These are phyloP conservation scores for Leccinum variabile DNA, from an alignment of 1,284 basidiomycete species.

Conservation along the genomic window DNA sequence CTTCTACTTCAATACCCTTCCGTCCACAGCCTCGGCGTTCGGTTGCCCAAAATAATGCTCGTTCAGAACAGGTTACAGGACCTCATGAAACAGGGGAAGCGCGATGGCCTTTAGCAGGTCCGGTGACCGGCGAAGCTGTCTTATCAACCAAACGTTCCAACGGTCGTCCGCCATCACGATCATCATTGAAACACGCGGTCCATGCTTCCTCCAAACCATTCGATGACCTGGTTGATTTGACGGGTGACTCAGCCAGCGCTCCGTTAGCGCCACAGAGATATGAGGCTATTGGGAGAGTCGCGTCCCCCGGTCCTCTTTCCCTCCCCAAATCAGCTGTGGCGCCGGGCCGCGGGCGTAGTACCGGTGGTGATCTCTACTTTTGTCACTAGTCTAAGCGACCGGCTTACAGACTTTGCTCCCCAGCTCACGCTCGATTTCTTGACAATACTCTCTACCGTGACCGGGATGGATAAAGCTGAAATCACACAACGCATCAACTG, in stretches of 20 bases:
- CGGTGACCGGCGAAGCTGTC: constrained; percentile 16
- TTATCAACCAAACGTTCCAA: constrained; percentile 25
- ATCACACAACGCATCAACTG: too few relatives aligned
- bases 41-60: constrained; percentile 23
- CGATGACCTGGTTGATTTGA: constrained; percentile 27
- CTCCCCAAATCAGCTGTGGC: constrained; percentile 35
- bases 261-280: constrained; percentile 41
- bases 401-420: constrained; percentile 70
- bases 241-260: constrained; percentile 9
- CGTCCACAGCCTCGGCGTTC: constrained; percentile 21
- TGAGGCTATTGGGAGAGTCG: constrained; percentile 54
- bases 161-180: constrained; percentile 28
- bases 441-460: too few relatives aligned
- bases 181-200: constrained; percentile 24
- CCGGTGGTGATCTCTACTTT: constrained; percentile 63
- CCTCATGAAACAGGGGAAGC: constrained; percentile 45
- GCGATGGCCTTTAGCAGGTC: constrained; percentile 7
- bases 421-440: constrained; percentile 65
- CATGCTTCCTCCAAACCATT: constrained; percentile 19
- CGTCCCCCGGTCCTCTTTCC: constrained; percentile 33
- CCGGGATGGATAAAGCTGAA: too few relatives aligned
- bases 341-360: constrained; percentile 16
- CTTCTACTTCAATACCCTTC: constrained; percentile 21
- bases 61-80: constrained; percentile 58
- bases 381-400: constrained; percentile 66